Base-by-base conservation (phyloP, 768 basidiomycete genomes). In the Suillus clintonianus region DNA sequence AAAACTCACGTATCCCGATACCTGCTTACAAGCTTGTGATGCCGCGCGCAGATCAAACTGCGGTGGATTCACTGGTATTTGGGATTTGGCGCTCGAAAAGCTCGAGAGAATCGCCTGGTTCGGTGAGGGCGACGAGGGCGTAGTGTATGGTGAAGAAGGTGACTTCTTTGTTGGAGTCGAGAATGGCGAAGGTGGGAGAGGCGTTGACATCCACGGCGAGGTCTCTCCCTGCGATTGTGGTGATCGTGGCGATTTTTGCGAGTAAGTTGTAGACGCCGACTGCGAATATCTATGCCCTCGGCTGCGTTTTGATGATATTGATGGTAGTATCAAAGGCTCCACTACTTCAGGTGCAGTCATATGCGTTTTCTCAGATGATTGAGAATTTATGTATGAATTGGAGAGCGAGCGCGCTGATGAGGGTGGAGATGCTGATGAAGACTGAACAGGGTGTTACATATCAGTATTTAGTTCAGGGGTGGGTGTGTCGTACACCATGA, bases 1-100 rank as follows among this genome's bases (percentile, higher is more conserved):
- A 62, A 90, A 90, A n/a, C 83, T 85, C 41, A 90, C 86, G 66
- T 90, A 90, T 2, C 89, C 89, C 17, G 85, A 80, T 36, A 86
- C 82, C 39, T 81, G 74, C 30, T 79, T 80, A 65, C 88, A 84
- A 61, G 83, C 82, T 37, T 81, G 83, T n/a, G 82, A 82, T 7
- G 89, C 89, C 24, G 80, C 82, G 45, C 85, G 83, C 13, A 84
- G 87, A 69, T 91, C 86, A 79, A 91, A 91, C 4, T 78, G 67
- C n/a, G 82, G 78, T 5, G 73, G 59, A 24, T 69, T 60, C 19
- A 74, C 71, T n/a, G 77, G 75, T 15, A 69, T 72, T 30, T 75
- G 64, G 11, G 73, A 64, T 17, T 56, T 59, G 2, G 39, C 60
- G 34, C 24, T 41, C 17, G 60, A 43, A 19, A 1, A 67, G 57